phyloP scores from a whole-genome alignment of 805 yeast genomes.

The Metschnikowia peoriensis region DNA sequence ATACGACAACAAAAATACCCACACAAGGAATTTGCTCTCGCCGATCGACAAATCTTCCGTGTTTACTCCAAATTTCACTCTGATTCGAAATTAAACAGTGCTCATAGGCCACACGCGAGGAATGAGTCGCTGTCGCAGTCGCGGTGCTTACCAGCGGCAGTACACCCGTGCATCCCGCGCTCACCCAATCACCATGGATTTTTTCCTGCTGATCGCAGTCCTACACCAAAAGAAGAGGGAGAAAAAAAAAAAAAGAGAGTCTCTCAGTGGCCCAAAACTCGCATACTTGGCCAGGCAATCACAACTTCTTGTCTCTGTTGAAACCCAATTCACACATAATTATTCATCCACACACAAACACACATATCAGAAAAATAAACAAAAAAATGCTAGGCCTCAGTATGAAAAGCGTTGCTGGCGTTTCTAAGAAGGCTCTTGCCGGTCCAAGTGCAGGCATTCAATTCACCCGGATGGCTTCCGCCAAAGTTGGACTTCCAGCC shows the following conservation, averaged over 20 bases:
- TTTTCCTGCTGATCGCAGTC: slow-evolving; percentile 36
- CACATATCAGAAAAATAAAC: not conserved
- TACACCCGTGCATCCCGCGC: slow-evolving; percentile 15
- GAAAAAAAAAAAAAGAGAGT: not conserved
- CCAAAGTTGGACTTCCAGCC: slow-evolving; percentile 27
- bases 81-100: too few species aligned
- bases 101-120: too few species aligned
- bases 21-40: too few species aligned
- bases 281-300: not conserved
- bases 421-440: slow-evolving; percentile 8
- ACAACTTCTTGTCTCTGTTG: not conserved
- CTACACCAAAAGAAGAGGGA: not conserved
- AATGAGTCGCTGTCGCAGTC: too few species aligned
- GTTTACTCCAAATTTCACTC: too few species aligned
- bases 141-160: too few species aligned
- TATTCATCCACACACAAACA: too few species aligned
- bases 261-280: not conserved
- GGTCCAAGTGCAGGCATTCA: not conserved
- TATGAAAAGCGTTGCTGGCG: slow-evolving; percentile 25
- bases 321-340: too few species aligned
- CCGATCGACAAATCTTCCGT: too few species aligned
- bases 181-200: slow-evolving; percentile 33
- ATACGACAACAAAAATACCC: too few species aligned
- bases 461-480: slow-evolving; percentile 21
- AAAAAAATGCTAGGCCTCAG: slow-evolving; percentile 27